Conservation (phyloP, 1,139 yeast species). For the Debaryomycetaceae sp. region DNA sequence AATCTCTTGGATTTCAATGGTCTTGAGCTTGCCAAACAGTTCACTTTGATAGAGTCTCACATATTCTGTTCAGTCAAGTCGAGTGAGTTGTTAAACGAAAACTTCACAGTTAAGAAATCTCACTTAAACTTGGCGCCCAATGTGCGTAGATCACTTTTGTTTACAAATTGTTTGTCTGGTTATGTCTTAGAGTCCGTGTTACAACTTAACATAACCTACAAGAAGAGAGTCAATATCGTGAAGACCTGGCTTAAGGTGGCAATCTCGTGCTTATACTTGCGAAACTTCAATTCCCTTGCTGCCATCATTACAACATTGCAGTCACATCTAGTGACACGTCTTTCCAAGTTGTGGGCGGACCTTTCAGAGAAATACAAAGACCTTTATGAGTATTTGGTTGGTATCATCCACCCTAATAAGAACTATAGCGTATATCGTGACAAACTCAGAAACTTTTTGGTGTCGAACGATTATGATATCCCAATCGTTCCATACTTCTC, state of each 20-base stretch:
- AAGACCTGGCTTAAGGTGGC: conserved; percentile 86
- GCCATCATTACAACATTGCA: conserved; percentile 84
- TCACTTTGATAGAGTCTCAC: conserved; percentile 74
- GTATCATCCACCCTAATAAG: conserved; percentile 78
- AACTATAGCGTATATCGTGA: conserved; percentile 75
- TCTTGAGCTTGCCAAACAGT: conserved; percentile 78
- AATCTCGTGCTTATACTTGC: conserved; percentile 71
- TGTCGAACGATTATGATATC: conserved; percentile 49
- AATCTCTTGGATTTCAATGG: conserved; percentile 71
- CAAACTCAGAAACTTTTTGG: conserved; percentile 57
- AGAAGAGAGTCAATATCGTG: conserved; percentile 56
- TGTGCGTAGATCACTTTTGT: conserved; percentile 62
- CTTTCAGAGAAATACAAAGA: conserved; percentile 64
- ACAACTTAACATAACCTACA: conserved; percentile 47
- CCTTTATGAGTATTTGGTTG: conserved; percentile 62
- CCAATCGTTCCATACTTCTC: conserved; percentile 89
- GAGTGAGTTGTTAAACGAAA: conserved; percentile 71
- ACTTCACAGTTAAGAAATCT: conserved; percentile 64
- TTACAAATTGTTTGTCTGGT: conserved; percentile 77
- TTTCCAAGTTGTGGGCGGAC: conserved; percentile 62
- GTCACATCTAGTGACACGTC: conserved; percentile 72
- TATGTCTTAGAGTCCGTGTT: conserved; percentile 79
- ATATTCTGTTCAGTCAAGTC: conserved; percentile 67
- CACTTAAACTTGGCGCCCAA: conserved; percentile 68
- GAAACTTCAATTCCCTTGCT: conserved; percentile 86